These are phyloP conservation scores for Herpotrichia juniperi DNA, from an alignment of 2,329 filamentous ascomycete genomes.

Conservation along the genomic window DNA sequence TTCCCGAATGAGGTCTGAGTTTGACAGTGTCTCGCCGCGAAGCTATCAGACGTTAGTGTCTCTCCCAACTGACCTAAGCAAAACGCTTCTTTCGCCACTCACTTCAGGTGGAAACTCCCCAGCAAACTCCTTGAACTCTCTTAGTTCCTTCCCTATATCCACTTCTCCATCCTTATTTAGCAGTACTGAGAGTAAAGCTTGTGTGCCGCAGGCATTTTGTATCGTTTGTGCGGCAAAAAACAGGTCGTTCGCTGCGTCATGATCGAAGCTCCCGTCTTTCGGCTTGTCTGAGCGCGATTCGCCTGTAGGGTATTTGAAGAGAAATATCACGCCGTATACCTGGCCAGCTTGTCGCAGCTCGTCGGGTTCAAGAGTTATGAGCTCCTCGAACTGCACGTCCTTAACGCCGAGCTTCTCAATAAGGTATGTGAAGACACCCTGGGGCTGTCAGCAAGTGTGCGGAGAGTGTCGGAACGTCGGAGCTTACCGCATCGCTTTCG, in stretches of 20 bases:
- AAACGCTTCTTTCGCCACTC: constrained; percentile 15
- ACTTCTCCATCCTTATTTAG: constrained; percentile 79
- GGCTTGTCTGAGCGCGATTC: constrained; percentile 69
- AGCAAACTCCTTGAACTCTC: constrained; percentile 87
- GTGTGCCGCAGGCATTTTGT: constrained; percentile 97
- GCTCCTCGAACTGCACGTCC: constrained; percentile 95
- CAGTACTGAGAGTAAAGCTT: constrained; percentile 89
- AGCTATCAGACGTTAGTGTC: constrained; percentile 53
- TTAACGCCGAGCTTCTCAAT: constrained; percentile 91
- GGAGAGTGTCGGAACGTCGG: constrained; percentile 3
- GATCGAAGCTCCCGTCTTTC: constrained; percentile 82
- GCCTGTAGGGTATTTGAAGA: constrained; percentile 93
- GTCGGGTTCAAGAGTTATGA: constrained; percentile 84
- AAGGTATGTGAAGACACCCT: constrained; percentile 97
- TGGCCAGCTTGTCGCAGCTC: constrained; percentile 66
- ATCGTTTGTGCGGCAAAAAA: constrained; percentile 98
- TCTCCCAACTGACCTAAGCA: background rate
- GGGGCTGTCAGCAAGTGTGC: constrained; percentile 12
- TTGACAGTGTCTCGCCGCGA: constrained; percentile 72
- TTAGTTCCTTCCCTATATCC: constrained; percentile 73
- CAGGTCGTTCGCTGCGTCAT: constrained; percentile 72
- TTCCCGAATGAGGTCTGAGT: constrained; percentile 63
- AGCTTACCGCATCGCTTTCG: constrained; percentile 88
- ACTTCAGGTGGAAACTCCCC: constrained; percentile 73
- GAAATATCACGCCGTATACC: constrained; percentile 94